Evolutionary conservation across 2,329 filamentous ascomycete species (phyloP).

Genomic region (Lizonia empirigonia): DNA sequence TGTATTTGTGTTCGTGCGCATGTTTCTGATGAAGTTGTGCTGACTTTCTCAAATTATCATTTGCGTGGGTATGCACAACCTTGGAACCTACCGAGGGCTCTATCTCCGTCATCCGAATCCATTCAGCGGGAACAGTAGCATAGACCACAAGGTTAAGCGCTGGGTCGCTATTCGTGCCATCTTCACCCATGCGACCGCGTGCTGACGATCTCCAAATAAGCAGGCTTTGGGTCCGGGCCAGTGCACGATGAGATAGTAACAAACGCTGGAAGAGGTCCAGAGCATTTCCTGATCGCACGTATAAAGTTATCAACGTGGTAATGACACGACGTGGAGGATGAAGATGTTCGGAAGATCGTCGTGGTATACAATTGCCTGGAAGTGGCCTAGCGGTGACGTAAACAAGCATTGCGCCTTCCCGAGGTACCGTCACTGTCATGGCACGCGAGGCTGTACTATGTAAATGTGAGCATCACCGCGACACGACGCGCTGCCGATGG

Average conservation of each 20-base stretch:
- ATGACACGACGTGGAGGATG: neutral
- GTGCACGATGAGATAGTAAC: neutral
- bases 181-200: neutral
- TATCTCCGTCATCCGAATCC: neutral
- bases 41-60: no score
- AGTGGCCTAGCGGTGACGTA: constrained; percentile 14
- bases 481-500: constrained; percentile 10
- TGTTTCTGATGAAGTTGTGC: neutral
- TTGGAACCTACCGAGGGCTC: neutral
- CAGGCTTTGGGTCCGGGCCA: neutral
- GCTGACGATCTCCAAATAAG: neutral
- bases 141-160: neutral
- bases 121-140: neutral
- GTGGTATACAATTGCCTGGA: constrained; percentile 4
- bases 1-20: neutral
- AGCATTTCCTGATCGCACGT: neutral
- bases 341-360: constrained; percentile 6
- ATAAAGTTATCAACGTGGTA: neutral
- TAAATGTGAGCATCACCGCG: constrained; percentile 11
- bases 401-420: constrained; percentile 5
- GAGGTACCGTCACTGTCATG: constrained; percentile 4
- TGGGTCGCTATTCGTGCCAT: neutral
- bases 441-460: constrained; percentile 11
- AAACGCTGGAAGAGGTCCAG: neutral
- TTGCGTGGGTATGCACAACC: neutral